Percentiles rank a stretch among this genome's conserved stretches.
phyloP scores from a whole-genome alignment of 176 grass and related monocot genomes.

The Cenchrus americanus region DNA sequence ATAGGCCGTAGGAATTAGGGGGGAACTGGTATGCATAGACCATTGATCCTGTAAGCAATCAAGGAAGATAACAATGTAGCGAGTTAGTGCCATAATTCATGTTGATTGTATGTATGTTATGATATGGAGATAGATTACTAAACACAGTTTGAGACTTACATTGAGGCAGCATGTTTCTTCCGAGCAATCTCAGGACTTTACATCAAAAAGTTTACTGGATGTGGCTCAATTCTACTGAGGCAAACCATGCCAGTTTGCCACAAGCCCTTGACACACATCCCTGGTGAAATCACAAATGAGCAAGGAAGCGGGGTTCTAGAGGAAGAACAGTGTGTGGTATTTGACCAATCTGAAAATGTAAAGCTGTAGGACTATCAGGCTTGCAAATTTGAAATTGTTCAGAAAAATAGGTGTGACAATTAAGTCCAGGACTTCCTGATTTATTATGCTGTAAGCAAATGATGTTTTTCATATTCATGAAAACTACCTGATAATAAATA shows the following conservation, averaged over 20 bases:
- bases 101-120: not conserved
- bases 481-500: not conserved
- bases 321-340: not conserved
- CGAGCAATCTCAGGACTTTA: not conserved
- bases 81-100: conserved; percentile 5
- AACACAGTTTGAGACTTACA: not conserved
- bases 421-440: not conserved
- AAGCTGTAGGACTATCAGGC: not conserved
- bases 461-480: not conserved
- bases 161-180: not conserved
- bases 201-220: not conserved
- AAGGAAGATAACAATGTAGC: not conserved
- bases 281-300: not conserved
- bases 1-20: not conserved
- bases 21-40: not conserved
- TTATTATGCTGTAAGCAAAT: not conserved
- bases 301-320: not conserved
- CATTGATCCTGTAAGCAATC: conserved; percentile 12
- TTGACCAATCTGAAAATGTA: not conserved
- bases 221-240: not conserved
- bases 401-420: not conserved
- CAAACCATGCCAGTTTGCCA: not conserved
- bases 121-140: not conserved
- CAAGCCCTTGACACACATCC: not conserved
- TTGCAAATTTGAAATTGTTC: not conserved